phyloP scores from a whole-genome alignment of 441 rosid genomes.

The Macaranga tanarius region DNA sequence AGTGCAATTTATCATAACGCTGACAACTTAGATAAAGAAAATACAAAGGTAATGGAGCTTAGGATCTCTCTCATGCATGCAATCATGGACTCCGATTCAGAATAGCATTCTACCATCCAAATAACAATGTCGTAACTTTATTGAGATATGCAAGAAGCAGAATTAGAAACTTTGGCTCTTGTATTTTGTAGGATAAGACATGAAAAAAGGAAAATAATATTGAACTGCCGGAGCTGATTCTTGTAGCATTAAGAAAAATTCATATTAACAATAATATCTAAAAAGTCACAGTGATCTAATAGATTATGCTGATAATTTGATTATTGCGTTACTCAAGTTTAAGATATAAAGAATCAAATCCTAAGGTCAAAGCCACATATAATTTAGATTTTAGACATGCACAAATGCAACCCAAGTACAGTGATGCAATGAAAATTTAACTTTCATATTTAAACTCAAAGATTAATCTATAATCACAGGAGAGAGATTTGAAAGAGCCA shows the following conservation, averaged over 20 bases:
- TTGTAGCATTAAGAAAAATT: background rate
- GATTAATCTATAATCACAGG: background rate
- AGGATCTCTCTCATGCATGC: background rate
- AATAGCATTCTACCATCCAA: background rate
- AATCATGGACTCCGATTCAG: background rate
- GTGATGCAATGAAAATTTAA: background rate
- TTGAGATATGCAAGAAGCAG: background rate
- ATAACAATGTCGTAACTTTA: background rate
- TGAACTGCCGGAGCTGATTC: background rate
- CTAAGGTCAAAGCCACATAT: background rate
- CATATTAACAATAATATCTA: background rate
- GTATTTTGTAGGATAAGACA: background rate
- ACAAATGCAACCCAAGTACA: background rate
- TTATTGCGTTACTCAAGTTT: background rate
- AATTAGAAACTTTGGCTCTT: background rate
- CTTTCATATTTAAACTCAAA: background rate
- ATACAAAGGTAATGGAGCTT: background rate
- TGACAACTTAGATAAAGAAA: background rate
- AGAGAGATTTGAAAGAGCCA: background rate
- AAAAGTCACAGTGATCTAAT: background rate
- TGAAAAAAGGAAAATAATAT: background rate
- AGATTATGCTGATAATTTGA: background rate
- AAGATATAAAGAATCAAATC: background rate
- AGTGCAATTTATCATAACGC: background rate
- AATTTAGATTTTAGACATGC: background rate